Percentiles rank a stretch among this genome's conserved stretches.
phyloP scores from a whole-genome alignment of 371 early-diverging fungal species.

The Haplosporangium sp. region DNA sequence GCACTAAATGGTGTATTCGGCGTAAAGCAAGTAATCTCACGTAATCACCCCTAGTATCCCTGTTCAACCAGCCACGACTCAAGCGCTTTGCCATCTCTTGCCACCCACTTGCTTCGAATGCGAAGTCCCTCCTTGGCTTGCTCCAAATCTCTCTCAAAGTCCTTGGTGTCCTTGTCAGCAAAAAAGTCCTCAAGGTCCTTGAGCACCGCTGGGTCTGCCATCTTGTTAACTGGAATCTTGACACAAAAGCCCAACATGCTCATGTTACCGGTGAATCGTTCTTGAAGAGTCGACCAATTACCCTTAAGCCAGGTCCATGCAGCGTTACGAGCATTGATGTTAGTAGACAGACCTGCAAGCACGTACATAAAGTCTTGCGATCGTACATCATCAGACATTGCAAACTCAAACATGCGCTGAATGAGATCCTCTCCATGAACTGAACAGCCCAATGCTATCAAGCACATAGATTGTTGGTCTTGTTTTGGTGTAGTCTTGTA shows the following conservation, averaged over 20 bases:
- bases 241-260: constrained; percentile 80
- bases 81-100: constrained; percentile 78
- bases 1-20: not conserved
- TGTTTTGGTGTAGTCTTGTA: constrained; percentile 71
- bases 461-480: constrained; percentile 83
- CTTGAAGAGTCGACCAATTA: constrained; percentile 26
- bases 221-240: constrained; percentile 73
- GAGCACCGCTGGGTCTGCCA: constrained; percentile 69
- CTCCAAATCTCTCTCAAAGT: constrained; percentile 76
- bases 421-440: constrained; percentile 67
- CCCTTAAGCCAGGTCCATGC: constrained; percentile 73
- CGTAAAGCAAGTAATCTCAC: not conserved
- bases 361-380: constrained; percentile 78
- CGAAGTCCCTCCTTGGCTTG: constrained; percentile 88
- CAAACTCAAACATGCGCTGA: constrained; percentile 70
- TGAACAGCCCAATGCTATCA: constrained; percentile 76
- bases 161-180: constrained; percentile 76
- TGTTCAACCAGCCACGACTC: constrained; percentile 70
- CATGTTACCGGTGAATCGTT: constrained; percentile 77
- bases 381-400: constrained; percentile 74
- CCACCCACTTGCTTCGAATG: constrained; percentile 82
- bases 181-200: constrained; percentile 79
- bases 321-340: constrained; percentile 71
- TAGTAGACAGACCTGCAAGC: constrained; percentile 69
- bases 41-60: constrained; percentile 19